Conservation (phyloP, 768 basidiomycete species). For the Tricholoma sp. region DNA sequence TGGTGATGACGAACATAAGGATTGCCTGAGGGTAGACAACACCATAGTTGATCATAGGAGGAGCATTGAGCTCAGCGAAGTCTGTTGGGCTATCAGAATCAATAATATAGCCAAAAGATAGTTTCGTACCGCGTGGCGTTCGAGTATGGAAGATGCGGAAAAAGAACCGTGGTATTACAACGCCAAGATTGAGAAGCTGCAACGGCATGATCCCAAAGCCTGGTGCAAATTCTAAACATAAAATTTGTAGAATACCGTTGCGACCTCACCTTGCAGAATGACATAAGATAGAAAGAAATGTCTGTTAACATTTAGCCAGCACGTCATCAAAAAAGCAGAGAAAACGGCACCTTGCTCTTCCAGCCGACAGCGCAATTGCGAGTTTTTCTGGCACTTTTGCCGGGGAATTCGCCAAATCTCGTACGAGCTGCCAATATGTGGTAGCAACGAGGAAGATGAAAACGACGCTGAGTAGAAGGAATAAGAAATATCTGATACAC, state of each 20-base stretch:
- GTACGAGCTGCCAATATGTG: constrained; percentile 87
- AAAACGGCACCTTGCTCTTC: constrained; percentile 53
- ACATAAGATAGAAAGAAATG: constrained; percentile 86
- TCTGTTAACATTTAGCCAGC: constrained; percentile 25
- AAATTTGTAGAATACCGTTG: constrained; percentile 3
- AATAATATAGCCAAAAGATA: not conserved
- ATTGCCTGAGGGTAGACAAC: constrained; percentile 96
- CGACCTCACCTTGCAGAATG: constrained; percentile 63
- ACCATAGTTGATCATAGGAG: constrained; percentile 98
- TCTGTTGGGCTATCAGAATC: constrained; percentile 44
- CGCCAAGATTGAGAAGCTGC: constrained; percentile 88
- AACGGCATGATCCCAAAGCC: constrained; percentile 94
- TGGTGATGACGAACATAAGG: constrained; percentile 90
- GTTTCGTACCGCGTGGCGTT: constrained; percentile 75
- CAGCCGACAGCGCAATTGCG: constrained; percentile 76
- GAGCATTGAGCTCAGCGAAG: constrained; percentile 93
- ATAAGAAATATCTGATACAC: constrained; percentile 77
- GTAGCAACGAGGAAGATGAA: constrained; percentile 92
- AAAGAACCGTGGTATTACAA: constrained; percentile 75
- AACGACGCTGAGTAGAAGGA: constrained; percentile 87
- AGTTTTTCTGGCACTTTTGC: constrained; percentile 93
- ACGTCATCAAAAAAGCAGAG: constrained; percentile 8
- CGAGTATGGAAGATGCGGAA: constrained; percentile 74
- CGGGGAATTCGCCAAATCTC: constrained; percentile 89
- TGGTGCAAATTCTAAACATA: constrained; percentile 20